Conservation (phyloP, 257 asterid species). For the Gentiana dahurica region DNA sequence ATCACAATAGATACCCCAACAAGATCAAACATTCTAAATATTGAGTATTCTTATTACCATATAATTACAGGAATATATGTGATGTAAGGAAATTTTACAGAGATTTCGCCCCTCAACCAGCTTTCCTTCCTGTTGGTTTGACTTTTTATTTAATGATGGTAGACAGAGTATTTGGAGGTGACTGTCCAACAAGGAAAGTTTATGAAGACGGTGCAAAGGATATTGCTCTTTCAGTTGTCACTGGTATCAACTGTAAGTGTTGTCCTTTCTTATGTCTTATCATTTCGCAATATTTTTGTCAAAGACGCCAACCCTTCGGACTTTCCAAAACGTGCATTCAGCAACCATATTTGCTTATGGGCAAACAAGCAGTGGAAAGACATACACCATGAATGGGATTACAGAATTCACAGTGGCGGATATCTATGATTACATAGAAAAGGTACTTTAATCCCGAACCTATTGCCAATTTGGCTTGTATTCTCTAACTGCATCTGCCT, state of each 20-base stretch:
- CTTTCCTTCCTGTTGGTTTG: not conserved
- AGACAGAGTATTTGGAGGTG: conserved; percentile 95
- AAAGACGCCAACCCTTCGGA: conserved; percentile 1
- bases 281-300: not conserved
- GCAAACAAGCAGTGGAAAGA: conserved; percentile 99
- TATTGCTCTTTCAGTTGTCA: conserved; percentile 85
- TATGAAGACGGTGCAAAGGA: conserved; percentile 82
- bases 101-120: not conserved
- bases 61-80: not conserved
- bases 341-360: conserved; percentile 99
- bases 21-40: too few relatives aligned
- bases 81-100: not conserved
- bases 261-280: conserved; percentile 11
- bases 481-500: not conserved
- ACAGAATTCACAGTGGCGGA: conserved; percentile 86
- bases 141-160: conserved; percentile 13
- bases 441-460: conserved; percentile 16
- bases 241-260: conserved; percentile 90
- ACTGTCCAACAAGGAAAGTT: conserved; percentile 70
- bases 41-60: too few relatives aligned
- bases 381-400: conserved; percentile 96
- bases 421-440: conserved; percentile 35
- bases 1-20: too few relatives aligned
- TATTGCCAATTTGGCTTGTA: not conserved
- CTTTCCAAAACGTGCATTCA: conserved; percentile 22